These are phyloP conservation scores for Inonotus obliquus DNA, from an alignment of 1,284 basidiomycete genomes.

Conservation along the genomic window DNA sequence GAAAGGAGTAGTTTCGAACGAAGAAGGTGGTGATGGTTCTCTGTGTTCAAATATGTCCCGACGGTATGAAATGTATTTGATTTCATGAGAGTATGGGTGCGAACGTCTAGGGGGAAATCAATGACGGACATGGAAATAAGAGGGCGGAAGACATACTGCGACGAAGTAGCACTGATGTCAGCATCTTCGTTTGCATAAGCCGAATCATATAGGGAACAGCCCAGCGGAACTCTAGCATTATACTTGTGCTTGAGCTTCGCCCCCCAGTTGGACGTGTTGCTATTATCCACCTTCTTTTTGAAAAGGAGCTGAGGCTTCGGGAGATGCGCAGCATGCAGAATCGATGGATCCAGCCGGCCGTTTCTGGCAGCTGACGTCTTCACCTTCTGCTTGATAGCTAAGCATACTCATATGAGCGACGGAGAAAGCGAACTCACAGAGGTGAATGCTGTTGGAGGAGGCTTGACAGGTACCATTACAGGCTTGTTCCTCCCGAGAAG, in stretches of 20 bases:
- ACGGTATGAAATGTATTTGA: constrained; percentile 69
- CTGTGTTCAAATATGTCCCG: constrained; percentile 56
- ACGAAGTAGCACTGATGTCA: constrained; percentile 16
- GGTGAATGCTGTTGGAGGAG: constrained; percentile 10
- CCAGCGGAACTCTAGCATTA: constrained; percentile 76
- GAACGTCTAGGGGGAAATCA: constrained; percentile 17
- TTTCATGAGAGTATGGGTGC: constrained; percentile 86
- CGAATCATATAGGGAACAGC: constrained; percentile 44
- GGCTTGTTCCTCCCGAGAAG: constrained; percentile 68
- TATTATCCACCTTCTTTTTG: constrained; percentile 54
- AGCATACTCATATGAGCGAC: background rate
- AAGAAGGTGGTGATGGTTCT: constrained; percentile 42
- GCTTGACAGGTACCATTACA: constrained; percentile 51
- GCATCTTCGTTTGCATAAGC: constrained; percentile 30
- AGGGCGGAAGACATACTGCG: constrained; percentile 7
- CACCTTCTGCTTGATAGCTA: constrained; percentile 26
- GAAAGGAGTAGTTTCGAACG: constrained; percentile 70
- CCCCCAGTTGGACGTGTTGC: constrained; percentile 48
- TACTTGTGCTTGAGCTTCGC: constrained; percentile 68
- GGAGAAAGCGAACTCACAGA: background rate
- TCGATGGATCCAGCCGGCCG: constrained; percentile 49
- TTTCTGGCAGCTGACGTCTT: constrained; percentile 29
- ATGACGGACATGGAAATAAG: constrained; percentile 26
- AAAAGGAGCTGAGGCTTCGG: constrained; percentile 80
- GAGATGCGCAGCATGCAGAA: constrained; percentile 68